A percentile compares a stretch with the other conserved stretches of the same genome.
Evolutionary conservation across 371 early-diverging fungal species (phyloP).

Genomic region (Saksenaea oblongispora): DNA sequence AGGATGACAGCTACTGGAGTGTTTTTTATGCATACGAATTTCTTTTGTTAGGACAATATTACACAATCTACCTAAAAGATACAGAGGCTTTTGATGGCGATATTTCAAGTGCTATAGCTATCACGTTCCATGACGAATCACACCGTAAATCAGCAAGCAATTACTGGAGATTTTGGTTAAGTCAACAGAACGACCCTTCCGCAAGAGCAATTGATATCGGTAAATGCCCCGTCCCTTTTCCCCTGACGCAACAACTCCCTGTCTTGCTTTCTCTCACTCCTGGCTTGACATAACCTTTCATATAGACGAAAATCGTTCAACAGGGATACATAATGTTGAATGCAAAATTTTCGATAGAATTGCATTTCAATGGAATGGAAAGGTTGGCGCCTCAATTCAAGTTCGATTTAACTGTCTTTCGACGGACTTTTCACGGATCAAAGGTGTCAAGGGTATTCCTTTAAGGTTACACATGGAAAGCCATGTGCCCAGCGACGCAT

Average conservation of each 20-base stretch:
- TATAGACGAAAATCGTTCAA: constrained; percentile 11
- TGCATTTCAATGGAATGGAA: constrained; percentile 41
- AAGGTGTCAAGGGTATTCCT: constrained; percentile 57
- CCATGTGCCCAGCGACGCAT: neutral
- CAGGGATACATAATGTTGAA: constrained; percentile 49
- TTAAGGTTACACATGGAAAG: constrained; percentile 46
- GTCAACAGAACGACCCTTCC: constrained; percentile 64
- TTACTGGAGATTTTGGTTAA: constrained; percentile 79
- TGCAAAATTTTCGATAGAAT: constrained; percentile 47
- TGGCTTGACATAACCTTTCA: neutral
- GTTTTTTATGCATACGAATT: constrained; percentile 12
- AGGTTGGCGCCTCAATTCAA: constrained; percentile 39
- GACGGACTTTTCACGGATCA: constrained; percentile 53
- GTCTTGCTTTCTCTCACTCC: neutral
- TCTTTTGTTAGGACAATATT: constrained; percentile 54
- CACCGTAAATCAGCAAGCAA: constrained; percentile 69
- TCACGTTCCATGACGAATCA: constrained; percentile 76
- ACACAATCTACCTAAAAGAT: constrained; percentile 55
- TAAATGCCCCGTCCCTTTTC: constrained; percentile 11
- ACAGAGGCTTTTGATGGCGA: constrained; percentile 42
- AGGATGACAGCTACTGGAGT: neutral
- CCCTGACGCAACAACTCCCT: neutral
- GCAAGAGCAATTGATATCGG: constrained; percentile 69
- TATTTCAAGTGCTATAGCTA: constrained; percentile 60
- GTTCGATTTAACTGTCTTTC: constrained; percentile 54